Evolutionary conservation across 768 basidiomycete species (phyloP), one percentile per base, ranked within the genome.

Genomic region (Macrolepiota fuliginosa): DNA sequence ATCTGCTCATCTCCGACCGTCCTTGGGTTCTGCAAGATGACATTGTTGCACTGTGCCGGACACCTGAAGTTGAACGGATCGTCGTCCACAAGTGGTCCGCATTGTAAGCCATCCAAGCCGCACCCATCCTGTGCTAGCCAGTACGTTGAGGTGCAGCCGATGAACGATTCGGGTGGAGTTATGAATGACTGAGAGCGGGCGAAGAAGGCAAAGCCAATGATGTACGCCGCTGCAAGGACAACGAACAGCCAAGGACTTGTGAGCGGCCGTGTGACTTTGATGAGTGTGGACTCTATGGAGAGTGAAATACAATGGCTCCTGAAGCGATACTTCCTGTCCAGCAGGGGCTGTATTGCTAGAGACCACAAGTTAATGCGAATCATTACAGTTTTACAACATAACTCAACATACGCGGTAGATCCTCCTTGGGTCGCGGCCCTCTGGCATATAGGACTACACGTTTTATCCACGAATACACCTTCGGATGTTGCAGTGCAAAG

Each of bases 201-300:
- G 64, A 93, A 82, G 74, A 94, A 92, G 0, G 89, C 81, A 25
- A 94, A 78, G 32, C 80, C 83, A 54, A 92, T 78, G 64, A 94
- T 86, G 71, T 91, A 94, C 2, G 76, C 85, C 25, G 76, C 77
- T 27, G 69, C 81, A 15, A 91, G 76, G 57, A 88, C 39, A 39
- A 80, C 64, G 62, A 91, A 77, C 11, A 91, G 67, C 79, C 81
- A 85, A 15, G 80, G 75, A 24, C 74, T 73, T 5, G 83, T 81
- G 58, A 89, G 72, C 2, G 73, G 78, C 46, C 78, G 80, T 19
- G 88, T 90, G 58, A 76, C 50, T 36, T 79, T 79, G 42, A 85
- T 71, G 49, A 85, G 73, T 0, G 71, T 71, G 12, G 85, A 78
- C 68, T 92, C 91, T 36, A 91, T 74, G 32, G 81, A 75, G 19